Percentiles rank a stretch among this genome's conserved stretches.
phyloP scores from a whole-genome alignment of 371 early-diverging fungal species.

The Mortierella polycephala region DNA sequence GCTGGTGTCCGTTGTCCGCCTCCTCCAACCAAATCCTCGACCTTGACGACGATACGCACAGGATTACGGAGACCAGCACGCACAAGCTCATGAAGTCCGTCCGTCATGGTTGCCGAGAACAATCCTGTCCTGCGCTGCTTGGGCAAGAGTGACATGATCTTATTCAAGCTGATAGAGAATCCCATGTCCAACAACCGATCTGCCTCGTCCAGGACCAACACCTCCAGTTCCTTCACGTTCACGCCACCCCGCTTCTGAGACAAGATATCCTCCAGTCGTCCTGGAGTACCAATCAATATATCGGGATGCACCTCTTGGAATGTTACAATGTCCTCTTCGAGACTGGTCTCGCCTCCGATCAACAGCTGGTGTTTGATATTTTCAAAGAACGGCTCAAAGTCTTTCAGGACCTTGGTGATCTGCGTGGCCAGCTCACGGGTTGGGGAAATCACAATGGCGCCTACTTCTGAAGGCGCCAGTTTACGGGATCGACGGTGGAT shows the following conservation, averaged over 20 bases:
- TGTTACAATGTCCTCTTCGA: constrained; percentile 71
- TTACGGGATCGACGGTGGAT: constrained; percentile 70
- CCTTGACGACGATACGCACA: constrained; percentile 86
- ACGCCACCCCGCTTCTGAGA: constrained; percentile 58
- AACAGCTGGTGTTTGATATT: constrained; percentile 55
- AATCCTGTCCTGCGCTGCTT: constrained; percentile 97
- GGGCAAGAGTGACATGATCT: constrained; percentile 85
- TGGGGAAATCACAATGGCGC: constrained; percentile 94
- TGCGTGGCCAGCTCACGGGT: constrained; percentile 97
- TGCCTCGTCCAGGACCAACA: constrained; percentile 94
- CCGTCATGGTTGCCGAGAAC: constrained; percentile 98
- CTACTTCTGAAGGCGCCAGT: constrained; percentile 79
- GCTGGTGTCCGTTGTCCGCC: constrained; percentile 74
- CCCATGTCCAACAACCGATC: constrained; percentile 95
- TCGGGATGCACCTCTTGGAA: constrained; percentile 75
- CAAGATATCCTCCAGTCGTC: constrained; percentile 92
- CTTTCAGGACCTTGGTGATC: constrained; percentile 80
- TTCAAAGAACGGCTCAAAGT: constrained; percentile 59
- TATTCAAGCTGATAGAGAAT: constrained; percentile 82
- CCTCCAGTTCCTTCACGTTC: constrained; percentile 86
- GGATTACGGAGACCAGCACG: constrained; percentile 94
- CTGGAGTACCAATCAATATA: constrained; percentile 97
- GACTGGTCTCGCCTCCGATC: constrained; percentile 67
- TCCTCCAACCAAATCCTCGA: constrained; percentile 70
- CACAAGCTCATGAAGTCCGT: constrained; percentile 86